Base-by-base conservation (phyloP, 1,139 yeast genomes). In the Saccharomyces hybrid region DNA sequence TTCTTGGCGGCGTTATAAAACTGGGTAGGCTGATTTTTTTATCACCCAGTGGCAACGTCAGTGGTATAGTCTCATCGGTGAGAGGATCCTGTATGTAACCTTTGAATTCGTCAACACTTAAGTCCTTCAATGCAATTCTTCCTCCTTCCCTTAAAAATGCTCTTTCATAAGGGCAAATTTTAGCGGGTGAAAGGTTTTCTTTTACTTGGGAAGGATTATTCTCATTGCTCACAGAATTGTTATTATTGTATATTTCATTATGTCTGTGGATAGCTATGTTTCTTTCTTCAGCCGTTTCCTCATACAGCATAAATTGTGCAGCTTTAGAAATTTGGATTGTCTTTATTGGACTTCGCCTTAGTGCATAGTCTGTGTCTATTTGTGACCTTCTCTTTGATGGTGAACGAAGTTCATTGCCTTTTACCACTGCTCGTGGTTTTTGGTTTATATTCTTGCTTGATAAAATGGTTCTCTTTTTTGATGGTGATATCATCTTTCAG, bases 1-100 rank as follows among this genome's bases (percentile, higher is more conserved):
- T 60, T 49, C 66, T 57, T 14, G 66, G 66, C 1, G 66, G 66
- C 2, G 66, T 62, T 1, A 61, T 57, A 49, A 54, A 61, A 27
- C 41, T 56, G 19, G 66, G 66, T 41, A 62, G 53, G 28, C 29
- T 46, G 1, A 49, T 57, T 32, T 56, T 56, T 19, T 38, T 19
- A 29, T 52, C 51, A 11, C 52, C 55, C 29, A 57, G 47, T 42
- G 60, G 66, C 27, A 62, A 34, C 1, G 60, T 60, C 31, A 62
- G 52, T 11, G 55, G 60, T 2, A 49, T 51, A 2, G 47, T 47
- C 16, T 51, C 56, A 4, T 38, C 28, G 25, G 58, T 52, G 6
- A 38, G 48, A 11, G 59, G 57, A 46, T 58, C 52, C 46, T 61
- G 58, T 3, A 62, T 47, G 47, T 48, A 60, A 8, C 66, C 66